Base-by-base conservation (phyloP, 495 filamentous ascomycete species). In the Aspergillus campestris region DNA sequence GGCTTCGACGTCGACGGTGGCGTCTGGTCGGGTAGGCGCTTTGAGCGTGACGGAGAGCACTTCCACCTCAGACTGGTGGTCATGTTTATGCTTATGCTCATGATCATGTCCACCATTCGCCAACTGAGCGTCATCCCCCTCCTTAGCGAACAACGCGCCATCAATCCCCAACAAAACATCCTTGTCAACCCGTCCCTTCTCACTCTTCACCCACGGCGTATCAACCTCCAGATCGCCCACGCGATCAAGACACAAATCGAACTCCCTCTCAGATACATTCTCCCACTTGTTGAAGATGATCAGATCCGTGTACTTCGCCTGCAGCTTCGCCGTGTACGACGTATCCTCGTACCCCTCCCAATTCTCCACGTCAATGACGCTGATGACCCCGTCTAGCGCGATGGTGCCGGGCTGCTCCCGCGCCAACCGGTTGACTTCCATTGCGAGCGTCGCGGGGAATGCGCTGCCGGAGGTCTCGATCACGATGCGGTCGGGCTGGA, bases 221-320 rank as follows among this genome's bases (percentile, higher is more conserved):
- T 91, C 79, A 7, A 95, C 67, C 57, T 88, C 91, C 52, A 98
- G 64, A 68, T 94, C 91, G 0, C 87, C 86, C 10, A 98, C 67
- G 7, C 87, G 74, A 62, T 98, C 92, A 33, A 91, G 55, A 51
- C 82, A 84, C 36, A 87, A 74, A 61, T 98, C 94, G 46, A 90
- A 83, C 38, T 79, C 64, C 57, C 79, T 64, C 66, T 94, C 89
- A 9, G 64, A 71, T 3, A 79, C 77, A 3, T 51, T 42, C 64
- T 98, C 92, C 90, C 91, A 96, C 69, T 98, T 98, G 66, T 96
- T 98, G 47, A 94, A 83, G 18, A 98, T 74, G 39, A 98, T 82
- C 51, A 96, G 57, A 72, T 98, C 92, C 37, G 92, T 98, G 65
- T 94, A 96, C 55, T 72, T 62, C 24, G 87, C 88, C 69, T 94